phyloP scores from a whole-genome alignment of 768 basidiomycete species.

The Tephrocybe sp. region DNA sequence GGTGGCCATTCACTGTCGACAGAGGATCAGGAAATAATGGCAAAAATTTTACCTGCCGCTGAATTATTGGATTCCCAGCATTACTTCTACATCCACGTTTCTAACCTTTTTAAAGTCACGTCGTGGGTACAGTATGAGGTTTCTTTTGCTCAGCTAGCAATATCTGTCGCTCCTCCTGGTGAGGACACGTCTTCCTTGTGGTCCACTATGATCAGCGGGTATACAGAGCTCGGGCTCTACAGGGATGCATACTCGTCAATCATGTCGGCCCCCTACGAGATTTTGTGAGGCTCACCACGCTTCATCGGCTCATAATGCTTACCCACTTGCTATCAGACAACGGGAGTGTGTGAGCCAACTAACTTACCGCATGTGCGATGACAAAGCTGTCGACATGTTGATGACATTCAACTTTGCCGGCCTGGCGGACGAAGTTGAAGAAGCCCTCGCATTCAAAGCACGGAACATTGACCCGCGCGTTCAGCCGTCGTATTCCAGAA shows the following conservation, averaged over 20 bases:
- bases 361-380: constrained; percentile 91
- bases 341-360: constrained; percentile 79
- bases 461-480: constrained; percentile 88
- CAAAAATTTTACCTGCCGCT: constrained; percentile 56
- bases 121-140: constrained; percentile 60
- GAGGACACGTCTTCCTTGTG: constrained; percentile 69
- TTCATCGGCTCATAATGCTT: constrained; percentile 6
- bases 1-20: constrained; percentile 46
- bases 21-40: constrained; percentile 66
- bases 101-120: constrained; percentile 67
- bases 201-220: constrained; percentile 74
- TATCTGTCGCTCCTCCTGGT: constrained; percentile 59
- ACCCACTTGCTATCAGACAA: constrained; percentile 49
- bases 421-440: constrained; percentile 83
- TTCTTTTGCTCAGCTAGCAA: constrained; percentile 73
- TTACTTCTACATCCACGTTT: constrained; percentile 75
- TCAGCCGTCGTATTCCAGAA: constrained; percentile 82
- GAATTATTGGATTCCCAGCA: constrained; percentile 59
- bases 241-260: constrained; percentile 87
- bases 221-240: constrained; percentile 68
- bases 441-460: constrained; percentile 85
- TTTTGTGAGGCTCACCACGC: constrained; percentile 57
- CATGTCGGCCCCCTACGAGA: constrained; percentile 69
- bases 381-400: constrained; percentile 73
- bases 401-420: constrained; percentile 84